phyloP scores from a whole-genome alignment of 805 yeast species.

The Komagataella populi region DNA sequence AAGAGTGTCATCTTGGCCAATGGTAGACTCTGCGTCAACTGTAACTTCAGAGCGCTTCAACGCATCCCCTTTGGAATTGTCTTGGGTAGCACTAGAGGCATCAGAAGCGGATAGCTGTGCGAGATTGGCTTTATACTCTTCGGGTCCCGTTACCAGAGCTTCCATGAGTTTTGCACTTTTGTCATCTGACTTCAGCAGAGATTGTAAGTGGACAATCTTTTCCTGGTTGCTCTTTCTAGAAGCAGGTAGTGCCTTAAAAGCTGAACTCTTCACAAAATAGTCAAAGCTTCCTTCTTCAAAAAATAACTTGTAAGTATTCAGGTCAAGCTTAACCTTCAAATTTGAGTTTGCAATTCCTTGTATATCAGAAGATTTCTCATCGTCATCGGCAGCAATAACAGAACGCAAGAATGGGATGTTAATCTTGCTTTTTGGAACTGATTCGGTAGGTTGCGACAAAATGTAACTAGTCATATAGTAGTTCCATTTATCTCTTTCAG shows the following conservation, averaged over 20 bases:
- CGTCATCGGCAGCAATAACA: slow-evolving; percentile 39
- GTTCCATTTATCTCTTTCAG: slow-evolving; percentile 76
- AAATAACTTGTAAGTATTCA: slow-evolving; percentile 65
- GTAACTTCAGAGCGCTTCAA: slow-evolving; percentile 1
- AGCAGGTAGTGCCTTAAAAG: slow-evolving; percentile 22
- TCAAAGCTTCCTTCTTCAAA: slow-evolving; percentile 75
- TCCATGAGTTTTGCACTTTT: background rate
- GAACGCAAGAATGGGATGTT: slow-evolving; percentile 66
- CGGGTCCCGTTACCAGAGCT: slow-evolving; percentile 23
- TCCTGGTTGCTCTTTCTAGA: slow-evolving; percentile 8
- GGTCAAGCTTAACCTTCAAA: slow-evolving; percentile 65
- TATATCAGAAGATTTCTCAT: slow-evolving; percentile 27
- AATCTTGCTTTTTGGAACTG: slow-evolving; percentile 67
- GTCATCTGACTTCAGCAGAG: background rate
- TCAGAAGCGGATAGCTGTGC: slow-evolving; percentile 26
- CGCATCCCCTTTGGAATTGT: background rate
- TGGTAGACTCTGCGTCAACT: slow-evolving; percentile 4
- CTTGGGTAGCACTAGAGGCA: slow-evolving; percentile 2
- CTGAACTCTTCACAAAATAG: slow-evolving; percentile 52
- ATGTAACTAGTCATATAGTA: slow-evolving; percentile 87
- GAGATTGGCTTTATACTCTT: slow-evolving; percentile 16
- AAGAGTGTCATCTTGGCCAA: slow-evolving; percentile 4
- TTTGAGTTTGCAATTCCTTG: slow-evolving; percentile 59
- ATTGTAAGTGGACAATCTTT: slow-evolving; percentile 8
- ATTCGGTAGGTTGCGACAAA: slow-evolving; percentile 96